Base-by-base conservation (phyloP, 1,284 basidiomycete genomes). In the Bjerkandera adusta region DNA sequence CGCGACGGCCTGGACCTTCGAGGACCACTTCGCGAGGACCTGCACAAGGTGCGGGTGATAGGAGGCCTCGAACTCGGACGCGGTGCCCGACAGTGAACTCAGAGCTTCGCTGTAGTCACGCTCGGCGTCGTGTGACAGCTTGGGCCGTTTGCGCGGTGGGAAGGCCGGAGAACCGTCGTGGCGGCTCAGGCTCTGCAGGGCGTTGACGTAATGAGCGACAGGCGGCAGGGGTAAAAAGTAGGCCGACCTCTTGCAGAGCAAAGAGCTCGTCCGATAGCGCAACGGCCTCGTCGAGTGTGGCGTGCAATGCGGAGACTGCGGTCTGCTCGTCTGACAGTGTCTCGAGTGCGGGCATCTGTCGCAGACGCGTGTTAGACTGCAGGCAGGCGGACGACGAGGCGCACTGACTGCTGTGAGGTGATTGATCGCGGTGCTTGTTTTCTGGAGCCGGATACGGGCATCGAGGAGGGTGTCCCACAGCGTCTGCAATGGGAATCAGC, bases 1-100 rank as follows among this genome's bases (percentile, higher is more conserved):
- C 0, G 91, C 81, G 4, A 95, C 92, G 0, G 92, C 89, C 59
- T 94, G 89, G 37, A 97, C 89, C 69, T 97, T 97, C 27, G 85
- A 76, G 5, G 89, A 93, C 94, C 94, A 97, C 68, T 97, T 97
- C 39, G 76, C 70, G 15, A 97, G 75, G 1, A 89, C 92, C 47
- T 83, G 80, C 32, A 92, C 65, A 12, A 90, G 71, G 55, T 84
- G 71, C 1, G 81, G 74, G 58, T 92, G 89, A 44, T 79, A 79
- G 30, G 82, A 85, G 43, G 51, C 53, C 61, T 90, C 85, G 18
- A 87, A 64, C 25, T 69, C 62, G 15, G 73, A 70, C 16, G 72
- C 58, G n/a, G 50, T 49, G 18, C 47, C 37, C 5, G 61, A 63
- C 15, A 60, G 48, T n/a, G 50, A 50, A 33, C 63, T 51, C 40